Conservation (phyloP, 2,329 filamentous ascomycete genomes). For the Coniochaeta ligniaria region DNA sequence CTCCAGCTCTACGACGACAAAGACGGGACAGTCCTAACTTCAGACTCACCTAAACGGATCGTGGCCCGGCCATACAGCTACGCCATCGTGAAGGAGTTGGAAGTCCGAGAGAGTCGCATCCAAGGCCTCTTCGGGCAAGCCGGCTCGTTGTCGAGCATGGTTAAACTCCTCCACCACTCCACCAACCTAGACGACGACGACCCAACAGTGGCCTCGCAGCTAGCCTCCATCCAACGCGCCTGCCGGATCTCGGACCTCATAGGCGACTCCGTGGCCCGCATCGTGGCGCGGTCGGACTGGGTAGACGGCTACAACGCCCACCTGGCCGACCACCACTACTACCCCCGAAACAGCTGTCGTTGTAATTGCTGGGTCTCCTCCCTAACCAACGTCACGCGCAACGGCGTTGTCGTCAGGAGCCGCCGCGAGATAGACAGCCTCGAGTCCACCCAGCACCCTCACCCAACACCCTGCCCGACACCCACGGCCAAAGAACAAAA, state of each 20-base stretch:
- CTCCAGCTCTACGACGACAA: neutral
- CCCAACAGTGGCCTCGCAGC: neutral
- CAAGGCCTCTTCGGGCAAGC: neutral
- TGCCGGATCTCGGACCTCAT: neutral
- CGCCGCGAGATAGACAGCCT: neutral
- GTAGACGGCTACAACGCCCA: neutral
- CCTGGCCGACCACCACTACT: neutral
- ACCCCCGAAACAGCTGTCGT: neutral
- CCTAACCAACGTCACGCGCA: neutral
- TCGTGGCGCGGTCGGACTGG: neutral
- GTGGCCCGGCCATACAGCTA: neutral
- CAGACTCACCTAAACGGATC: neutral
- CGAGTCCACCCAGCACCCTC: neutral
- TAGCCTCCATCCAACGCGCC: neutral
- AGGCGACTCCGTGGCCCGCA: neutral
- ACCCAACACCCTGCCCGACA: too few relatives aligned
- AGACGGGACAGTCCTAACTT: neutral
- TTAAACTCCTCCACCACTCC: neutral
- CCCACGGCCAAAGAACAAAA: neutral
- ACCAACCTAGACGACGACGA: neutral
- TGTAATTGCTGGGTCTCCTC: neutral
- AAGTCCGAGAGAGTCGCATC: neutral
- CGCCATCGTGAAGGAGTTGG: neutral
- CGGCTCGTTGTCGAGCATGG: neutral
- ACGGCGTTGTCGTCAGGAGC: neutral